These are phyloP conservation scores for Balamuthia mandrillaris DNA, from an alignment of 208 protist species.

Conservation along the genomic window DNA sequence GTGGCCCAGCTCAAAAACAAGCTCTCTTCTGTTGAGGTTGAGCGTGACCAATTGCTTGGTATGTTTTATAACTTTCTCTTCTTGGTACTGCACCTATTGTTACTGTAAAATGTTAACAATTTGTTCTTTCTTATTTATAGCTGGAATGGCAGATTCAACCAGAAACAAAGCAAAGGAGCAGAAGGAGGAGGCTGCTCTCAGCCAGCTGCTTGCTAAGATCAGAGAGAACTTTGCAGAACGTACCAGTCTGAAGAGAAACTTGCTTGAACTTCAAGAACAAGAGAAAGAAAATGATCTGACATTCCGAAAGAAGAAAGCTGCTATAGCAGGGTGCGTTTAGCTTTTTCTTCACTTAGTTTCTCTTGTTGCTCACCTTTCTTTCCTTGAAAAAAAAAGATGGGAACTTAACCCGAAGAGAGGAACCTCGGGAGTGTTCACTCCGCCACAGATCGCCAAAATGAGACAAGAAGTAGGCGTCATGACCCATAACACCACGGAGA, in stretches of 20 bases:
- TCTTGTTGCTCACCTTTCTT: not conserved
- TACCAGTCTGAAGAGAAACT: not conserved
- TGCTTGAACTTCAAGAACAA: not conserved
- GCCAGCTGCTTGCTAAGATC: not conserved
- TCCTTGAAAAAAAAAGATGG: not conserved
- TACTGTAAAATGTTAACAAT: not conserved
- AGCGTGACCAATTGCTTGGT: not conserved
- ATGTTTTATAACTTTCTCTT: not conserved
- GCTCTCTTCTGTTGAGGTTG: not conserved
- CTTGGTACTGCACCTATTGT: not conserved
- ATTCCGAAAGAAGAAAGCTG: slow-evolving; percentile 2
- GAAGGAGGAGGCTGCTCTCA: not conserved
- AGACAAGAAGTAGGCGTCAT: not conserved
- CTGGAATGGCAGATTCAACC: too few species aligned
- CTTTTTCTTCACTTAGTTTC: not conserved
- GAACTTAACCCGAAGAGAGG: not conserved
- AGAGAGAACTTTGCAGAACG: slow-evolving; percentile 5
- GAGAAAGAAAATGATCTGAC: not conserved
- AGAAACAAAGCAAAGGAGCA: not conserved
- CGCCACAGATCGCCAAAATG: slow-evolving; percentile 29
- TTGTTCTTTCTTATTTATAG: not conserved
- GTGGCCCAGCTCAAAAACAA: slow-evolving; percentile 35
- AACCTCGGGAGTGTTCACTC: not conserved
- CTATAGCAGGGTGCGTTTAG: not conserved
- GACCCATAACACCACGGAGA: slow-evolving; percentile 4